A percentile compares a stretch with the other conserved stretches of the same genome.
Evolutionary conservation across 352 stramenopile species (phyloP).

Genomic region (Thraustochytrium striatum): DNA sequence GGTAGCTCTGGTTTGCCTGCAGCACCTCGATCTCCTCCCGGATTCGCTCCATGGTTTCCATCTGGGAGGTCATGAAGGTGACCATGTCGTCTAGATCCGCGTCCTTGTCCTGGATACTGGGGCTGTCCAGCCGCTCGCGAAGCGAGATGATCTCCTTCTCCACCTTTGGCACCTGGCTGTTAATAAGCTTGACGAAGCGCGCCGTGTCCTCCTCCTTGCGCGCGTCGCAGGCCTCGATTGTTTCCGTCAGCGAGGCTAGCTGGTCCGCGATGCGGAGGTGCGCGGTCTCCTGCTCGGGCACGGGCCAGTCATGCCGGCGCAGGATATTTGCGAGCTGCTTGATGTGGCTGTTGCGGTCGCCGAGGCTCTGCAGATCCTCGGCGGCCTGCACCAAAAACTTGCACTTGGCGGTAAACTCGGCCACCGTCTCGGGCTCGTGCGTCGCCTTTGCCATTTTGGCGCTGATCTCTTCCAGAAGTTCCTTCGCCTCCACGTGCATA

Average conservation of each 20-base stretch:
- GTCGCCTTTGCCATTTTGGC: conserved; percentile 51
- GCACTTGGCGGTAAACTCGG: conserved; percentile 78
- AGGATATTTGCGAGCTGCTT: conserved; percentile 43
- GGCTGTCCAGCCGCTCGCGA: conserved; percentile 69
- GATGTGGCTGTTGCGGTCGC: conserved; percentile 51
- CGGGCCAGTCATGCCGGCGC: conserved; percentile 58
- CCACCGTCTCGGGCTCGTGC: conserved; percentile 48
- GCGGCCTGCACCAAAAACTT: conserved; percentile 74
- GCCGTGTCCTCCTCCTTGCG: conserved; percentile 82
- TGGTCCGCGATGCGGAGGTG: conserved; percentile 87
- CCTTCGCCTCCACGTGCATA: conserved; percentile 73
- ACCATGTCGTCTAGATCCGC: conserved; percentile 55
- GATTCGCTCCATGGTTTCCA: conserved; percentile 70
- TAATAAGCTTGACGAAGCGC: conserved; percentile 79
- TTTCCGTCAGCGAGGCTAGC: conserved; percentile 77
- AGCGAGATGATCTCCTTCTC: conserved; percentile 63
- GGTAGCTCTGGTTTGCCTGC: conserved; percentile 64
- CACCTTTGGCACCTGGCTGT: conserved; percentile 72
- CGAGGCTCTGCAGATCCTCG: conserved; percentile 63
- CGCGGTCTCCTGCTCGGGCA: conserved; percentile 83
- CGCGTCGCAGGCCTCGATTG: conserved; percentile 77
- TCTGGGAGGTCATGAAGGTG: conserved; percentile 62
- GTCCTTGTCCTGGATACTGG: conserved; percentile 56
- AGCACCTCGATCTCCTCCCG: conserved; percentile 71
- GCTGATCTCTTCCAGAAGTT: conserved; percentile 73